Conservation (phyloP, 345 rosid genomes). For the Eucalyptus caleyi region DNA sequence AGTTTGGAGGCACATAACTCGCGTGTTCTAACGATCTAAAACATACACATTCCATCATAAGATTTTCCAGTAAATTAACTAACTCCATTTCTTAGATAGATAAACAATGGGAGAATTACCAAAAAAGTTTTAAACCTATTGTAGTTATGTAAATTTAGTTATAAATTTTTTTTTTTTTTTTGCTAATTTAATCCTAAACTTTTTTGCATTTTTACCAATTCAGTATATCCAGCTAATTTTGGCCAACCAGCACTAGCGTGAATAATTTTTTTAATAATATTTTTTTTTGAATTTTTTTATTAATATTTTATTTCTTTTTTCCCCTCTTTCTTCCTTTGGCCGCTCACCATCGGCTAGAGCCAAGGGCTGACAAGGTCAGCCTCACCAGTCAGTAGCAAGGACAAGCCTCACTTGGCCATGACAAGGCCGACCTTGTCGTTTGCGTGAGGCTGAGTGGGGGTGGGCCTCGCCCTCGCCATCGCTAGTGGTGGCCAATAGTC, state of each 20-base stretch:
- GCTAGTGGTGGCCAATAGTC: no score
- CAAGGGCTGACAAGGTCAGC: accelerated
- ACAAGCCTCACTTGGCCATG: no score
- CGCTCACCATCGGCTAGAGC: accelerated
- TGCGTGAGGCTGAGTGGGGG: no score
- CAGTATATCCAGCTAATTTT: accelerated
- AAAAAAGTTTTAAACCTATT: no score
- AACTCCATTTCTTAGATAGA: background rate
- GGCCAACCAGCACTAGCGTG: accelerated
- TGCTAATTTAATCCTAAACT: accelerated
- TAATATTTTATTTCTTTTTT: no score
- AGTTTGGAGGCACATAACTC: background rate
- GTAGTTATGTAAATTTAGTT: accelerated
- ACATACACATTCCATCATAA: background rate
- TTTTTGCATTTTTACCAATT: no score
- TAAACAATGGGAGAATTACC: background rate
- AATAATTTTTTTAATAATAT: no score
- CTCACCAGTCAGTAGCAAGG: accelerated
- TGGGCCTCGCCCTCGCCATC: no score
- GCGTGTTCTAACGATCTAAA: background rate
- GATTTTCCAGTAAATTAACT: background rate
- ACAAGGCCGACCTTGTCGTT: accelerated
- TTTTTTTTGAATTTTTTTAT: no score
- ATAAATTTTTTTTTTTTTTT: no score
- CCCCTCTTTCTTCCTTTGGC: no score